Evolutionary conservation across 192 early-diverging fungal genomes (phyloP).

Genomic region (Coemansia sp.): DNA sequence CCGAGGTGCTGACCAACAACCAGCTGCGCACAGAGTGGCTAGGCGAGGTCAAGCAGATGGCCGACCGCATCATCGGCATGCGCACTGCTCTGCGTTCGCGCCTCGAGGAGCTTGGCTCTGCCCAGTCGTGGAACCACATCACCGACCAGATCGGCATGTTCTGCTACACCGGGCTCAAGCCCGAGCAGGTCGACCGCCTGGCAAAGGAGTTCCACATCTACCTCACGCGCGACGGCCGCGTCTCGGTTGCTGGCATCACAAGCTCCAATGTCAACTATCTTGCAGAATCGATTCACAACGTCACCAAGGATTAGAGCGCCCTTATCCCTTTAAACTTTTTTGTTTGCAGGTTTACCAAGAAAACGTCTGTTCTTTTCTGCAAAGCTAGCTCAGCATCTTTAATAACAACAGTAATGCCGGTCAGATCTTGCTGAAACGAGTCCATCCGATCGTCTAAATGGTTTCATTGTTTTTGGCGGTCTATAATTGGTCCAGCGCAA

Average conservation of each 20-base stretch:
- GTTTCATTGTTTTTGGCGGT: no score
- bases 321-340: no score
- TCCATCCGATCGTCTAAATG: no score
- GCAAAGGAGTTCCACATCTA: slow-evolving; percentile 86
- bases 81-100: slow-evolving; percentile 70
- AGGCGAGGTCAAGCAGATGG: slow-evolving; percentile 92
- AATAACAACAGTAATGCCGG: no score
- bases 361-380: no score
- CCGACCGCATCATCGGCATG: slow-evolving; percentile 96
- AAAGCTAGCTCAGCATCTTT: no score
- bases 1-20: slow-evolving; percentile 75
- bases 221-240: slow-evolving; percentile 91
- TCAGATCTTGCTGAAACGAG: no score
- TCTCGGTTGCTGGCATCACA: slow-evolving; percentile 96
- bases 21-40: slow-evolving; percentile 84
- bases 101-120: slow-evolving; percentile 80
- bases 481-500: no score
- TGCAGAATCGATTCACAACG: slow-evolving; percentile 91
- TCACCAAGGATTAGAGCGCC: slow-evolving; percentile 74
- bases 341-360: no score
- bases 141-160: slow-evolving; percentile 99
- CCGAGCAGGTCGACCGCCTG: slow-evolving; percentile 85
- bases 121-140: slow-evolving; percentile 86
- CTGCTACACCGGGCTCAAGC: slow-evolving; percentile 89
- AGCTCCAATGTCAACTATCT: slow-evolving; percentile 93